Percentiles rank a stretch among this genome's conserved stretches.
phyloP scores from a whole-genome alignment of 2,329 filamentous ascomycete species.

The Botrytis hyacinthi region DNA sequence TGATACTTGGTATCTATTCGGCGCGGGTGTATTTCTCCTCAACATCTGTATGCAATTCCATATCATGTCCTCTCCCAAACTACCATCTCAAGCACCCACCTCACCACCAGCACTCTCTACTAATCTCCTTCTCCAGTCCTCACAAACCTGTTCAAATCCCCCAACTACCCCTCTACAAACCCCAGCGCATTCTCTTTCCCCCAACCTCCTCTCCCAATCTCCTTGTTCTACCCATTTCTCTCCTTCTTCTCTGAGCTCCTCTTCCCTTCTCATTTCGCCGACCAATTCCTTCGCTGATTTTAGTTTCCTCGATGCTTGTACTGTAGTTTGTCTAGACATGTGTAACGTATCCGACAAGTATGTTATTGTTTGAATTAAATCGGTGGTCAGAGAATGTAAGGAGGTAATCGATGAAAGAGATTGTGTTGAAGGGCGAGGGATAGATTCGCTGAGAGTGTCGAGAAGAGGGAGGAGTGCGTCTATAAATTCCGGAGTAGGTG shows the following conservation, averaged over 20 bases:
- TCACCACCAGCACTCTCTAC: constrained; percentile 53
- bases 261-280: constrained; percentile 78
- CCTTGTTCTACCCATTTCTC: constrained; percentile 77
- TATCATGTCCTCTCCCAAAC: not conserved
- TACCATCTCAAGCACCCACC: constrained; percentile 17
- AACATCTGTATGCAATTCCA: not conserved
- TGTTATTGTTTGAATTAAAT: constrained; percentile 76
- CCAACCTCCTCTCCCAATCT: constrained; percentile 77
- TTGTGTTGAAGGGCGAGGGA: constrained; percentile 62
- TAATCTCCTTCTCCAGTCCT: constrained; percentile 75
- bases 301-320: constrained; percentile 74
- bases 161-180: constrained; percentile 86
- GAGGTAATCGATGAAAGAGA: constrained; percentile 65
- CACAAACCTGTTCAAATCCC: constrained; percentile 89
- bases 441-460: constrained; percentile 59
- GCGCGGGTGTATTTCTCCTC: not conserved
- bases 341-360: constrained; percentile 88
- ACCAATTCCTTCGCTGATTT: constrained; percentile 82
- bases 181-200: constrained; percentile 74
- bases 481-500: constrained; percentile 62
- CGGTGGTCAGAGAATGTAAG: constrained; percentile 67
- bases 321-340: constrained; percentile 87
- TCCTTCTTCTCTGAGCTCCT: constrained; percentile 78
- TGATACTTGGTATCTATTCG: not conserved
- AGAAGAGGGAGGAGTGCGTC: constrained; percentile 69